Evolutionary conservation across 2,329 filamentous ascomycete species (phyloP), one percentile per base, ranked within the genome.

Genomic region (Juglanconis oblonga): DNA sequence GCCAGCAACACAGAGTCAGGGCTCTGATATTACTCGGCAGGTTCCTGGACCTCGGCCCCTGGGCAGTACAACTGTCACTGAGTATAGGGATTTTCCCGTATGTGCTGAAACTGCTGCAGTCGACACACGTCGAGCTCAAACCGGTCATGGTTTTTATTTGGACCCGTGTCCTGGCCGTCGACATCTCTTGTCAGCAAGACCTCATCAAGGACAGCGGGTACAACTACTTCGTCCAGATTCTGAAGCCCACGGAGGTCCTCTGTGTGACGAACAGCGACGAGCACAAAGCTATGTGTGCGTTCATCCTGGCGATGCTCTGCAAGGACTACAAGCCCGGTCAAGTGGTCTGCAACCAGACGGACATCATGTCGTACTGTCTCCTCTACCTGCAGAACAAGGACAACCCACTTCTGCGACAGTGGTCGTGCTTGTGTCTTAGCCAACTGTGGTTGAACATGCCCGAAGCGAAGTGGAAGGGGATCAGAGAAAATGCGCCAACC

Each of bases 131-230:
- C 51, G 95, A 99, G 73, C 78, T 99, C 63, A 98, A 98, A 71
- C 94, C 95, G 0, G 93, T 98, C 62, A 98, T 99, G 95, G 93
- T 99, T 5, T 99, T 98, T 74, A 99, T 99, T 64, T 99, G 95
- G 95, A 93, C 95, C 5, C 86, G 95, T 52, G 92, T 99, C 48
- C 85, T 99, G 65, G 95, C 95, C 7, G 95, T 99, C 5, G 95
- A 99, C 70, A 88, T 95, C 62, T 91, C 91, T 1, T 97, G 95
- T 70, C 95, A 99, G 73, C 87, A 88, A 64, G 95, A 99, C 72
- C 80, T 99, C 11, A 86, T 98, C 67, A 98, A 98, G 75, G 95
- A 99, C 71, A 97, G 93, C 68, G 95, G 95, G 6, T 98, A 97
- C 70, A 91, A 92, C 69, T 99, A 99, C 76, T 99, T 99, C 73